Evolutionary conservation across 1,284 basidiomycete species (phyloP), one percentile per base, ranked within the genome.

Genomic region (Sanghuangporus weigelae): DNA sequence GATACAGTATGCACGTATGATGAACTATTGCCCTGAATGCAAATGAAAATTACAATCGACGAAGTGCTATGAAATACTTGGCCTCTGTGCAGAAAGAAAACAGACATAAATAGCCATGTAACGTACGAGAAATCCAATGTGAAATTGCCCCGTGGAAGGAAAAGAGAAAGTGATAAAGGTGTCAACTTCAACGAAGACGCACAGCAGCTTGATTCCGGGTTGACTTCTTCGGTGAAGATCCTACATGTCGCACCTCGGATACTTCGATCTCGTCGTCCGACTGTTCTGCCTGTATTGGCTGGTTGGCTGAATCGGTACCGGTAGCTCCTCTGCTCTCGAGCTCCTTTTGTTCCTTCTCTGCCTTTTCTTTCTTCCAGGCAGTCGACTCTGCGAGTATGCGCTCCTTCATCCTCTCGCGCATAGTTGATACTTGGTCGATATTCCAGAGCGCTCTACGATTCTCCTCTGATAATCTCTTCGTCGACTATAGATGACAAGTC

Each of bases 371-470:
- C 69, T 76, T 78, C 81, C 81, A 84, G 8, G 69, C 64, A 36
- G 76, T 72, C 1, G 81, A 79, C 58, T 84, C 72, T 3, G 64
- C 64, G n/a, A 63, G 36, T 4, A 80, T 77, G 16, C 73, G 71
- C 1, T 65, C 67, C 19, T 64, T 66, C 42, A 84, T 71, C 31
- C 72, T 49, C 19, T 76, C 72, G 12, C 83, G 78, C 55, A 71
- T 73, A 36, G 65, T 66, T 1, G 68, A 69, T 36, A 79, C 71
- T 2, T 71, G 71, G 11, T 71, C 68, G 12, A 69, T 79, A 39
- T 82, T 74, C 89, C 88, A 90, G 63, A 75, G 66, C 44, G 66
- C 65, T 23, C 67, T 58, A 23, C 64, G 62, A 5, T 51, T 54
- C 2, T 21, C 16, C 35, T 16, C 44, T 5, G 21, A 40, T 57